A percentile compares a stretch with the other conserved stretches of the same genome.
phyloP scores from a whole-genome alignment of 164 flowering plant species.

The Vitis labrusca region DNA sequence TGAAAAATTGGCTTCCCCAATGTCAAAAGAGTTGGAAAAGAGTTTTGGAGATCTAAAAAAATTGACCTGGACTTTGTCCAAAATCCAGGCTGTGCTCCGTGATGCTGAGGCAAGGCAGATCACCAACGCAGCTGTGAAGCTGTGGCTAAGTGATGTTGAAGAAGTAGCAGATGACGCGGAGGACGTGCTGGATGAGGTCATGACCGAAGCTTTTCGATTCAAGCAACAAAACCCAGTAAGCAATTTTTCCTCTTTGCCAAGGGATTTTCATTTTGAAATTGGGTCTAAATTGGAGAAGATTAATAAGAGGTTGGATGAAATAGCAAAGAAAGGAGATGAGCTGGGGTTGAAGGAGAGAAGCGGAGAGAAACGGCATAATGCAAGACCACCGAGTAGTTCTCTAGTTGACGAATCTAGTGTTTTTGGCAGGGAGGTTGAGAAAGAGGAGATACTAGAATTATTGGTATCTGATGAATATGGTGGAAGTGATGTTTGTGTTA shows the following conservation, averaged over 20 bases:
- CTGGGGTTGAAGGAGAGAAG: constrained; percentile 4
- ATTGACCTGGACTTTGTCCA: not conserved
- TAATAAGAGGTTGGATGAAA: not conserved
- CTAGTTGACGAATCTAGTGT: not conserved
- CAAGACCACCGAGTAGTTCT: too few relatives aligned
- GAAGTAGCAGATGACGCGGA: constrained; percentile 7
- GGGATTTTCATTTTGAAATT: not conserved
- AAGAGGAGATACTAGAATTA: not conserved
- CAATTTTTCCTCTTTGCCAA: not conserved
- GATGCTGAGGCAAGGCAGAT: constrained; percentile 9
- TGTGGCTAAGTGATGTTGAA: constrained; percentile 17
- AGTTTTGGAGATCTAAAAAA: constrained; percentile 4
- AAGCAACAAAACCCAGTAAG: not conserved
- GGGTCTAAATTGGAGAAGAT: not conserved
- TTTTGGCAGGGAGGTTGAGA: not conserved
- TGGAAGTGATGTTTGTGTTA: not conserved
- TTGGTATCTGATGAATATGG: not conserved
- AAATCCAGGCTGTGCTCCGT: constrained; percentile 4
- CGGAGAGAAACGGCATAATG: not conserved
- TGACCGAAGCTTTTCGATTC: not conserved
- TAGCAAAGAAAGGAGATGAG: constrained; percentile 3
- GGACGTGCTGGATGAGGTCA: constrained; percentile 5
- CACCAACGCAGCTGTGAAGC: not conserved
- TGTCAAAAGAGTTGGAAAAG: not conserved
- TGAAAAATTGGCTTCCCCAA: constrained; percentile 3